These are phyloP conservation scores for Neobulgaria alba DNA, from an alignment of 2,329 filamentous ascomycete species.

Conservation along the genomic window DNA sequence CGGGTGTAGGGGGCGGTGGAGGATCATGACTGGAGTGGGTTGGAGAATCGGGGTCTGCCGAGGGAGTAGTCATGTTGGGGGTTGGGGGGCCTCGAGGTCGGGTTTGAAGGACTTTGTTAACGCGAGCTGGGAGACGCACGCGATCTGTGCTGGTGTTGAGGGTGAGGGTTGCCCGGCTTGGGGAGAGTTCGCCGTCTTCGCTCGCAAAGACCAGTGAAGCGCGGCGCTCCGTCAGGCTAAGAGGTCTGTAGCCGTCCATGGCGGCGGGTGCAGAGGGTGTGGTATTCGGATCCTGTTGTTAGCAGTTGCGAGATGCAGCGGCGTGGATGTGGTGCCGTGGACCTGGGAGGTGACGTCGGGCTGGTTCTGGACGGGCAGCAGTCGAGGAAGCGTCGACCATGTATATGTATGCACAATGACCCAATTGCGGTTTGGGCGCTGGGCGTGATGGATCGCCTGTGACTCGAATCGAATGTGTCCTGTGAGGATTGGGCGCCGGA, in stretches of 20 bases:
- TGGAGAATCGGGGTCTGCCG: constrained; percentile 47
- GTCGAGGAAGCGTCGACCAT: neutral
- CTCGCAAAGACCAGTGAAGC: constrained; percentile 43
- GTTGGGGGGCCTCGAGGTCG: constrained; percentile 52
- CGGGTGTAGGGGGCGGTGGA: constrained; percentile 56
- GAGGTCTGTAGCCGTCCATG: constrained; percentile 35
- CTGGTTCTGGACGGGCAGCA: neutral
- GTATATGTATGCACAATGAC: neutral
- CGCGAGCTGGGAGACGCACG: constrained; percentile 30
- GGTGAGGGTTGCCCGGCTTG: constrained; percentile 33
- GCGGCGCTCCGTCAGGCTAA: constrained; percentile 54
- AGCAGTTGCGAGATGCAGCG: too few species aligned
- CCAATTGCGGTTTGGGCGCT: too few species aligned
- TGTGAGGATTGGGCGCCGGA: neutral
- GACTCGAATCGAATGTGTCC: neutral
- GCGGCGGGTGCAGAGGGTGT: neutral
- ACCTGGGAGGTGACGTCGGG: neutral
- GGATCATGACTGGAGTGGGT: constrained; percentile 34
- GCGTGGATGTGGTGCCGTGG: neutral
- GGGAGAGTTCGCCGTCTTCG: constrained; percentile 38
- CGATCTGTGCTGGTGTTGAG: constrained; percentile 39
- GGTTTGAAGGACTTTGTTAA: constrained; percentile 43
- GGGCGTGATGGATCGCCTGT: too few species aligned
- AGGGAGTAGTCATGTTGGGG: constrained; percentile 57
- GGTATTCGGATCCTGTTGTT: too few species aligned